Evolutionary conservation across 495 filamentous ascomycete genomes (phyloP).

Genomic region (Penicillium canariense): DNA sequence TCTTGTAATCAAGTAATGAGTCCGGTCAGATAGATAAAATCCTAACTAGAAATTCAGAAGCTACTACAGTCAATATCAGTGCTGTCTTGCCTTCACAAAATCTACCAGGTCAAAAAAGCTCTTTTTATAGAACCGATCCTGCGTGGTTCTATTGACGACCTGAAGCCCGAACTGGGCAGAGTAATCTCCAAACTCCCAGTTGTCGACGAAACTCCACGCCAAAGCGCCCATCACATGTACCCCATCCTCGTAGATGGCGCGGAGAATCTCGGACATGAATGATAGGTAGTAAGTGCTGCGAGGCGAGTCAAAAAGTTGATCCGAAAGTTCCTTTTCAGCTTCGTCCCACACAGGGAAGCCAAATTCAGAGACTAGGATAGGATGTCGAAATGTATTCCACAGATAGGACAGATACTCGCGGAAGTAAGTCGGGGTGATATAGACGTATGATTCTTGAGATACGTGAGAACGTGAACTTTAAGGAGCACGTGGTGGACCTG

Average conservation of each 20-base stretch:
- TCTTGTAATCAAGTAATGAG: too few species aligned
- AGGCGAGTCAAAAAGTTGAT: constrained; percentile 39
- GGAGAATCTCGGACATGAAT: constrained; percentile 44
- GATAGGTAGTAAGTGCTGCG: constrained; percentile 42
- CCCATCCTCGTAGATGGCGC: constrained; percentile 43
- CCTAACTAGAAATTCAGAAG: too few species aligned
- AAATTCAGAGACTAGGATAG: constrained; percentile 40
- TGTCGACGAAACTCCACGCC: constrained; percentile 46
- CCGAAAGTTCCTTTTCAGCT: constrained; percentile 25
- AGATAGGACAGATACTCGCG: constrained; percentile 42
- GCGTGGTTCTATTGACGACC: constrained; percentile 39
- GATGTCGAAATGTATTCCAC: constrained; percentile 42
- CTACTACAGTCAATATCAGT: not conserved
- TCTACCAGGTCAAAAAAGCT: constrained; percentile 49
- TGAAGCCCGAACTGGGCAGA: constrained; percentile 42
- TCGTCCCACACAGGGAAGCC: constrained; percentile 40
- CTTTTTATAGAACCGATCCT: constrained; percentile 43
- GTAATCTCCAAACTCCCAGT: constrained; percentile 48
- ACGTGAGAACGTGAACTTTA: not conserved
- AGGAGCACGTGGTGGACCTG: not conserved
- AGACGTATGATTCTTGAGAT: constrained; percentile 30
- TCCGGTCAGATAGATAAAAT: too few species aligned
- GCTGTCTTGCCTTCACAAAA: constrained; percentile 33
- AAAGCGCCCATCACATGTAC: constrained; percentile 45
- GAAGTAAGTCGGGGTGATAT: constrained; percentile 42